These are phyloP conservation scores for Zelopaecilomyces penicillatus DNA, from an alignment of 2,329 filamentous ascomycete genomes.

Conservation along the genomic window DNA sequence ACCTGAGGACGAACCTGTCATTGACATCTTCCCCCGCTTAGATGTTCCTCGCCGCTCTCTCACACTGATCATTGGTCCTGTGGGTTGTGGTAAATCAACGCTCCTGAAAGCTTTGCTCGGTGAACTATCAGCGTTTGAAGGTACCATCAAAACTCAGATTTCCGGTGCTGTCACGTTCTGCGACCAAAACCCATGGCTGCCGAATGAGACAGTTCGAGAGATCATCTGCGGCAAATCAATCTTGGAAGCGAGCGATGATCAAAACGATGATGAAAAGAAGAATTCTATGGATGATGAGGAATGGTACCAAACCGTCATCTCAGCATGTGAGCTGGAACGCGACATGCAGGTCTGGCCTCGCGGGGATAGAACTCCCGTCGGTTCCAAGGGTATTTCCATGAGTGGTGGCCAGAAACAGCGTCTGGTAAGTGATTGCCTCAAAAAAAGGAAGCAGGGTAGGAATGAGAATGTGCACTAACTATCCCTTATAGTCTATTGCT, in stretches of 20 bases:
- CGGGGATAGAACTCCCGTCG: conserved; percentile 22
- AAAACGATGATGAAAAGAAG: conserved; percentile 11
- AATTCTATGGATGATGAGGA: background rate
- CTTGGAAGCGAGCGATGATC: conserved; percentile 34
- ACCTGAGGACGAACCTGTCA: too few species aligned
- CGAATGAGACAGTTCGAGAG: conserved; percentile 21
- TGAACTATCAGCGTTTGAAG: conserved; percentile 13
- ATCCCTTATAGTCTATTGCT: conserved; percentile 13
- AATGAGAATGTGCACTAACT: background rate
- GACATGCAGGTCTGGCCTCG: conserved; percentile 17
- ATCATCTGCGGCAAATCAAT: conserved; percentile 21
- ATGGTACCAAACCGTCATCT: conserved; percentile 17
- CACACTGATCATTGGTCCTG: conserved; percentile 20
- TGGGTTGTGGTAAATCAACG: conserved; percentile 23
- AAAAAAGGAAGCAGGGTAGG: too few species aligned
- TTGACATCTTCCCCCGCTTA: too few species aligned
- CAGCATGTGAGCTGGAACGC: conserved; percentile 16
- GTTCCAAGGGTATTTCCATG: conserved; percentile 23
- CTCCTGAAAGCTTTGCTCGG: conserved; percentile 20
- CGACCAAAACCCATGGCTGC: conserved; percentile 13
- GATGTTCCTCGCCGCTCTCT: conserved; percentile 2
- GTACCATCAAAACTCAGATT: conserved; percentile 7
- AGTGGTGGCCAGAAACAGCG: conserved; percentile 25
- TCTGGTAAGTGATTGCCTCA: conserved; percentile 3
- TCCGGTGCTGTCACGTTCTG: conserved; percentile 17